phyloP scores from a whole-genome alignment of 306 rosid genomes.

The Sicyos baderoa region DNA sequence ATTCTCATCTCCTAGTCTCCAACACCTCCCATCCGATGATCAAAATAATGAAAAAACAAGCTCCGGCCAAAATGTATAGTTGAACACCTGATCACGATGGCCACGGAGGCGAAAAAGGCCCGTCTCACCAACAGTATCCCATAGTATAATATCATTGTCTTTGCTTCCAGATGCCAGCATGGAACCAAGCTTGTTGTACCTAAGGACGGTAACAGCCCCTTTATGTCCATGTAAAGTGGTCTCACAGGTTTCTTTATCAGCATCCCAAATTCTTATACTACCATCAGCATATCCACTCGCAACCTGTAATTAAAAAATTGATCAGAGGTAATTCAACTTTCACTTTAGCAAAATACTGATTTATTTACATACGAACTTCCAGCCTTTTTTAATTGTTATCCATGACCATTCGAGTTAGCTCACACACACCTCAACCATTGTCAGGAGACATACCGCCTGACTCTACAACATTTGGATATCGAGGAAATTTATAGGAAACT shows the following conservation, averaged over 20 bases:
- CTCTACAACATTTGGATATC: too few species aligned
- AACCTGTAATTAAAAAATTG: conserved; percentile 33
- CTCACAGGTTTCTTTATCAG: conserved; percentile 65
- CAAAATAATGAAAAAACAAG: not conserved
- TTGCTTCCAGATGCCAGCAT: conserved; percentile 89
- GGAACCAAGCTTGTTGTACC: conserved; percentile 61
- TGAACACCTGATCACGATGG: conserved; percentile 71
- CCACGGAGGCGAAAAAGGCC: conserved; percentile 93
- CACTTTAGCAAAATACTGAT: not conserved
- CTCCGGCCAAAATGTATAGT: not conserved
- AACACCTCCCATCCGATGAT: too few species aligned
- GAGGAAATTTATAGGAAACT: too few species aligned
- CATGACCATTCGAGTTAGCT: too few species aligned
- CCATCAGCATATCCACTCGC: conserved; percentile 88
- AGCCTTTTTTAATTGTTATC: too few species aligned
- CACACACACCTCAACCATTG: too few species aligned
- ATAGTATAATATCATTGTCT: conserved; percentile 71
- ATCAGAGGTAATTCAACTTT: not conserved
- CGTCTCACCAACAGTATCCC: conserved; percentile 80
- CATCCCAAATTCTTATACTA: conserved; percentile 75
- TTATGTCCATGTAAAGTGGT: conserved; percentile 86
- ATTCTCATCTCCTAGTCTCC: too few species aligned
- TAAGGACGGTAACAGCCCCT: conserved; percentile 75
- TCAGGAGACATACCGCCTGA: too few species aligned
- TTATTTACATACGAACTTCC: too few species aligned